A percentile compares a stretch with the other conserved stretches of the same genome.
phyloP scores from a whole-genome alignment of 2,329 filamentous ascomycete genomes.

The Ilyonectria destructans region DNA sequence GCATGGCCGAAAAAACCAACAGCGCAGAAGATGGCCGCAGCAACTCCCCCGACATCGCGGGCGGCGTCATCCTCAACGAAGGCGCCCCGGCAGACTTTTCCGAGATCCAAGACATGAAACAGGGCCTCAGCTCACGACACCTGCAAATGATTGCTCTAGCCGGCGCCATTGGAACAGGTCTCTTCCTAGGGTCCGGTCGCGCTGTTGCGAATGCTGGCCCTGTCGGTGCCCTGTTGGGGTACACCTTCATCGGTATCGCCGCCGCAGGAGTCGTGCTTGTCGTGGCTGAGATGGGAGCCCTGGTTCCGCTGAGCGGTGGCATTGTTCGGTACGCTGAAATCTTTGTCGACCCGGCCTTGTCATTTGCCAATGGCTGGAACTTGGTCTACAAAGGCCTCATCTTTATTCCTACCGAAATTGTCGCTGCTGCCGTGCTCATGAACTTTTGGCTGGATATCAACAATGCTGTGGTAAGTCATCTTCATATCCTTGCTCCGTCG shows the following conservation, averaged over 20 bases:
- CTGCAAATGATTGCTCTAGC: conserved; percentile 68
- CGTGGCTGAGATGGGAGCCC: conserved; percentile 72
- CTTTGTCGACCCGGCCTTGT: conserved; percentile 71
- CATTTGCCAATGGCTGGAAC: conserved; percentile 70
- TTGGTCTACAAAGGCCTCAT: conserved; percentile 67
- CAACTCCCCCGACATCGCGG: too few relatives aligned
- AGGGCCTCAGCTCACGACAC: conserved; percentile 54
- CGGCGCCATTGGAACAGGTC: conserved; percentile 71
- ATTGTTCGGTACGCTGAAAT: conserved; percentile 74
- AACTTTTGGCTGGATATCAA: conserved; percentile 50
- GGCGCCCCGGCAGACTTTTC: too few relatives aligned
- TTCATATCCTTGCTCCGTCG: too few relatives aligned
- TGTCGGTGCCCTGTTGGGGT: conserved; percentile 60
- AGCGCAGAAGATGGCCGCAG: too few relatives aligned
- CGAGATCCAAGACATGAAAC: too few relatives aligned
- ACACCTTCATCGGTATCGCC: conserved; percentile 72
- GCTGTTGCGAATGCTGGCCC: conserved; percentile 56
- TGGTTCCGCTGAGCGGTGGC: conserved; percentile 74
- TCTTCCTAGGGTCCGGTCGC: conserved; percentile 79
- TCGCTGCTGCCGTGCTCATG: conserved; percentile 69
- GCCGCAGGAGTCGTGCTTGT: conserved; percentile 65
- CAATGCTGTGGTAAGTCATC: too few relatives aligned
- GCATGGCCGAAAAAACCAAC: too few relatives aligned
- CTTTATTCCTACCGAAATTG: conserved; percentile 69
- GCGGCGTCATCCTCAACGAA: too few relatives aligned